These are phyloP conservation scores for Starmerella geochares DNA, from an alignment of 805 yeast genomes.

Conservation along the genomic window DNA sequence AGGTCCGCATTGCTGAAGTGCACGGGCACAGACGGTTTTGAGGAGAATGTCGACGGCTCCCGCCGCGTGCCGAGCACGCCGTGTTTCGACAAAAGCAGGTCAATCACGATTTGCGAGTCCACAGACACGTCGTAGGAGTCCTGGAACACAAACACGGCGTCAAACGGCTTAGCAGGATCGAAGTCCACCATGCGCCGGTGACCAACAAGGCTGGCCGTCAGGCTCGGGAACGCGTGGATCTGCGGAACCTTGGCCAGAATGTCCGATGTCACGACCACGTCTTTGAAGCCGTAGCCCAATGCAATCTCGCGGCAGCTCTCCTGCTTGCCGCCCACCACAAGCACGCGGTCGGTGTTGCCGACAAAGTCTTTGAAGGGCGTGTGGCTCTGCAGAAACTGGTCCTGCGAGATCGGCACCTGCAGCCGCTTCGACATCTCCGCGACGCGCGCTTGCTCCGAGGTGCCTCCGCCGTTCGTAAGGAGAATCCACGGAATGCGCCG, in stretches of 20 bases:
- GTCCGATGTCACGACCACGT: conserved; percentile 73
- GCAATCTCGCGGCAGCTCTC: conserved; percentile 78
- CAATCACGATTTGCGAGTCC: conserved; percentile 81
- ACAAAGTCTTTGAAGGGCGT: conserved; percentile 85
- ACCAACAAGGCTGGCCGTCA: conserved; percentile 58
- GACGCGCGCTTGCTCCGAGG: conserved; percentile 65
- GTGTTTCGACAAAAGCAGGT: conserved; percentile 58
- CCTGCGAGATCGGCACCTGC: conserved; percentile 50
- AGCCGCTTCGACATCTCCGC: conserved; percentile 57
- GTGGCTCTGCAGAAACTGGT: conserved; percentile 85
- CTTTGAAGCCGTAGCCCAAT: conserved; percentile 68
- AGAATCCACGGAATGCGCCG: conserved; percentile 74
- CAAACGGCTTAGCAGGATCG: conserved; percentile 59
- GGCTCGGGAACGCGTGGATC: conserved; percentile 71
- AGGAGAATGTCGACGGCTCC: conserved; percentile 21
- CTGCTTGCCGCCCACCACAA: conserved; percentile 84
- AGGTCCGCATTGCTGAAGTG: conserved; percentile 88
- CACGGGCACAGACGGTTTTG: conserved; percentile 71
- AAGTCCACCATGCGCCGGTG: conserved; percentile 37
- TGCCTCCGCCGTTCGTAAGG: conserved; percentile 90
- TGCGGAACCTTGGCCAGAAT: conserved; percentile 79
- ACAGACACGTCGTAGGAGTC: conserved; percentile 77
- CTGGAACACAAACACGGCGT: conserved; percentile 80
- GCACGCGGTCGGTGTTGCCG: conserved; percentile 54
- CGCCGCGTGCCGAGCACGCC: conserved; percentile 75